Percentiles rank a stretch among this genome's conserved stretches.
Evolutionary conservation across 1,284 basidiomycete species (phyloP).

Genomic region (Tilletiopsis washingtonensis): DNA sequence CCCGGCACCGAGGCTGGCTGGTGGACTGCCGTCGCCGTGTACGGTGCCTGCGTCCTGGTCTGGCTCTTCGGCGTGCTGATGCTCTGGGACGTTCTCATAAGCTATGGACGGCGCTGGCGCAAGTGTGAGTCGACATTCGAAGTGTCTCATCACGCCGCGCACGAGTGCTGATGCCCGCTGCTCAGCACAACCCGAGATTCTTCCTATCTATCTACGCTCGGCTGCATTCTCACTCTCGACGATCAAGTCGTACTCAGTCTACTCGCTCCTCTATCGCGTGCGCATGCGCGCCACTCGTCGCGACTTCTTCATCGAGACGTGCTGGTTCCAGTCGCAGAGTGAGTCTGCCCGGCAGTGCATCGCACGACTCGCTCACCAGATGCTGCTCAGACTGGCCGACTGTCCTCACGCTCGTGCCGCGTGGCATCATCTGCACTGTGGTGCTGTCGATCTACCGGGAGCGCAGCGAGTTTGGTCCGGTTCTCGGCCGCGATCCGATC

Average conservation of each 20-base stretch:
- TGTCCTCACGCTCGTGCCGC: constrained; percentile 21
- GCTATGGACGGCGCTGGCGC: constrained; percentile 14
- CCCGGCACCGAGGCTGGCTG: constrained; percentile 12
- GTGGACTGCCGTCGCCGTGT: constrained; percentile 27
- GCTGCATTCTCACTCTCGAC: constrained; percentile 18
- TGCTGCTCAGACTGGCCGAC: constrained; percentile 24
- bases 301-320: constrained; percentile 22
- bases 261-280: constrained; percentile 24
- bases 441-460: constrained; percentile 5
- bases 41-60: constrained; percentile 11
- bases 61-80: constrained; percentile 28
- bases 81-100: constrained; percentile 17
- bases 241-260: constrained; percentile 21
- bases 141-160: too few relatives aligned
- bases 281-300: constrained; percentile 9
- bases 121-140: constrained; percentile 4
- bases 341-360: constrained; percentile 1
- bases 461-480: background rate
- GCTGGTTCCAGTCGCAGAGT: constrained; percentile 29
- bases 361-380: background rate
- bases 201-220: constrained; percentile 25
- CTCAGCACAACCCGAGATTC: constrained; percentile 11
- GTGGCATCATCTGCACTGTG: constrained; percentile 22
- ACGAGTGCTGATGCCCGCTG: background rate
- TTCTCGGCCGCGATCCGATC: constrained; percentile 9